These are phyloP conservation scores for Cryptococcus amylolentus DNA, from an alignment of 1,284 basidiomycete genomes.

Conservation along the genomic window DNA sequence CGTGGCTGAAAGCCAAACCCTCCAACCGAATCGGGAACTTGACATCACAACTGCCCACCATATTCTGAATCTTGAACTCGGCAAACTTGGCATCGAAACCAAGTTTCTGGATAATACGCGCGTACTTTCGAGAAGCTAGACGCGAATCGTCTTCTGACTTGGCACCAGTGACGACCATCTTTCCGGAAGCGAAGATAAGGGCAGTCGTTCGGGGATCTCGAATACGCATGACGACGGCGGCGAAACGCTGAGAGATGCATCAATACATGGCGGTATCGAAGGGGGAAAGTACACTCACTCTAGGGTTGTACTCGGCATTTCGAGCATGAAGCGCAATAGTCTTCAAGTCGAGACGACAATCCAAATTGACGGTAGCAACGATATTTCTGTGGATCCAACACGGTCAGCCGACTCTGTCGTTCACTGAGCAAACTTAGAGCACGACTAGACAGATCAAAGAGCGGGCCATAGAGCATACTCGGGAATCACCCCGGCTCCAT, in stretches of 20 bases:
- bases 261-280: conserved; percentile 36
- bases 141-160: conserved; percentile 98
- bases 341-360: conserved; percentile 95
- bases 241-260: conserved; percentile 78
- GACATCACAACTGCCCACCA: conserved; percentile 97
- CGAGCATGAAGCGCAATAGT: conserved; percentile 97
- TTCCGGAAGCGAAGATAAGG: conserved; percentile 98
- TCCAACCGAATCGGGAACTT: conserved; percentile 99
- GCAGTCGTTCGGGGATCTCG: conserved; percentile 99
- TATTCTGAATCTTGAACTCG: conserved; percentile 99
- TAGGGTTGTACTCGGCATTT: conserved; percentile 99
- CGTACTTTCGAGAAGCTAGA: conserved; percentile 96
- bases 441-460: not conserved
- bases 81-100: conserved; percentile 99
- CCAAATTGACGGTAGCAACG: conserved; percentile 97
- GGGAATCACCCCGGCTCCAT: not conserved
- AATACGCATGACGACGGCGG: conserved; percentile 99
- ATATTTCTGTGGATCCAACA: conserved; percentile 65
- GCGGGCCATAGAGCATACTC: not conserved
- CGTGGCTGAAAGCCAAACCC: conserved; percentile 96
- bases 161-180: conserved; percentile 99
- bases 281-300: conserved; percentile 65
- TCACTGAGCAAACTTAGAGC: not conserved
- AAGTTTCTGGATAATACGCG: conserved; percentile 98
- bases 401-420: conserved; percentile 4